Base-by-base conservation (phyloP, 2,329 filamentous ascomycete species). In the Zasmidium citrigriseum region DNA sequence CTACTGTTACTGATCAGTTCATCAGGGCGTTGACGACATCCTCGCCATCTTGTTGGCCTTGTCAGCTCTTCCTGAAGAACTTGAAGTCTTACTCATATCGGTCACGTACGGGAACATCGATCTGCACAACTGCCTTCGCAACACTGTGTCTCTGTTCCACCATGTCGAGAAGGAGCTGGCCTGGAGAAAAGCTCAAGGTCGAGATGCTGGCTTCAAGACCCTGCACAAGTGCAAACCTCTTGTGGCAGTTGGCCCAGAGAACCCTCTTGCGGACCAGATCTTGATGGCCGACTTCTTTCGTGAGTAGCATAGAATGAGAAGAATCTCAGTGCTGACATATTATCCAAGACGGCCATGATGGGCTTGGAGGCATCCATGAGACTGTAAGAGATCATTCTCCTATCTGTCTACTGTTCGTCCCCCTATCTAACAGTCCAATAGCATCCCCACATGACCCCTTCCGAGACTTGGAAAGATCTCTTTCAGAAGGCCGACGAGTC, bases 51-150 rank as follows among this genome's bases (percentile, higher is more conserved):
- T 99, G 29, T 82, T 98, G 52, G 93, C 95, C 3, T 84, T 98
- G 60, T 89, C 91, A 54, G 87, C 91, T 29, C 86, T 85, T 22
- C 84, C 89, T 0, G 89, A 96, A 66, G 93, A 98, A 71, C 81
- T 98, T 21, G 91, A 98, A 73, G 80, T 98, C 34, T 76, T 90
- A 48, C 83, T 98, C 75, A 82, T 99, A 57, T 96, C 92, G 1
- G 83, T 97, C 60, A 96, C 93, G 0, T 97, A 95, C 74, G 95
- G 95, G 57, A 99, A 99, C 72, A 90, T 98, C 21, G 87, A 93
- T 66, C 86, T 96, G 16, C 83, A 92, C 62, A 93, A 86, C 74
- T 97, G 92, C 69, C 82, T 97, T 52, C 87, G 89, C 52, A 99
- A 99, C 76, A 87, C 90, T 16, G 88, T 98, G 41, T 89, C 91